Base-by-base conservation (phyloP, 2,329 filamentous ascomycete genomes). In the Monosporascus sp. region DNA sequence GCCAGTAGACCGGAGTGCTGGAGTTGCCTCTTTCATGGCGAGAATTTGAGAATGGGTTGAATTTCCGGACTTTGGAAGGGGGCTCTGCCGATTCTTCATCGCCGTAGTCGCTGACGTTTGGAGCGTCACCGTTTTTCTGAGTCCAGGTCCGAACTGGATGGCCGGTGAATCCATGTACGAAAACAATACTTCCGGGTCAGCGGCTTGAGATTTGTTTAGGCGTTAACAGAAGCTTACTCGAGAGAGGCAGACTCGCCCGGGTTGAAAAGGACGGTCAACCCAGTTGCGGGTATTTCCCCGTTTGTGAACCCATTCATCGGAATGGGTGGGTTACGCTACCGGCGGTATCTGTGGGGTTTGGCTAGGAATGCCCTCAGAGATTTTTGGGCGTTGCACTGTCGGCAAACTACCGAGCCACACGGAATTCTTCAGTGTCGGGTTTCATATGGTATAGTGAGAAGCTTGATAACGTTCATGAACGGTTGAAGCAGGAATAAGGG, bases 241-340 rank as follows among this genome's bases (percentile, higher is more conserved):
- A 78, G 76, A 2, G 76, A 51, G 0, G 72, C 77, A 0, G 72
- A 70, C 48, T 70, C 70, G 2, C 69, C 69, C 11, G 60, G 27
- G 27, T 31, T 8, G 27, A 31, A 31, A 11, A 31, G 27, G 27
- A 31, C 27, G 3, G 27, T 31, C 27, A 31, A 31, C 5, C 27
- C 27, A 31, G 27, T 31, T 31, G 27, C 9, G 27, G 27, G 27
- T 31, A 31, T 5, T 31, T 5, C 4, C 9, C 27, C 27, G 27
- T 11, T 5, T 31, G 27, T 31, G 27, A 14, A 31, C 27, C 27
- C 9, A 31, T 14, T 31, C 27, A 31, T 31, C 9, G 0, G 11
- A 1, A 31, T 31, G 9, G 27, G 3, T 31, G 27, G 27, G 27
- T 1, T 3, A 31, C 3, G 1, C 1, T 9, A 31, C 9, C 9